A percentile compares a stretch with the other conserved stretches of the same genome.
Conservation (phyloP, 169 alveolate genomes). For the Plasmodium yoelii region DNA sequence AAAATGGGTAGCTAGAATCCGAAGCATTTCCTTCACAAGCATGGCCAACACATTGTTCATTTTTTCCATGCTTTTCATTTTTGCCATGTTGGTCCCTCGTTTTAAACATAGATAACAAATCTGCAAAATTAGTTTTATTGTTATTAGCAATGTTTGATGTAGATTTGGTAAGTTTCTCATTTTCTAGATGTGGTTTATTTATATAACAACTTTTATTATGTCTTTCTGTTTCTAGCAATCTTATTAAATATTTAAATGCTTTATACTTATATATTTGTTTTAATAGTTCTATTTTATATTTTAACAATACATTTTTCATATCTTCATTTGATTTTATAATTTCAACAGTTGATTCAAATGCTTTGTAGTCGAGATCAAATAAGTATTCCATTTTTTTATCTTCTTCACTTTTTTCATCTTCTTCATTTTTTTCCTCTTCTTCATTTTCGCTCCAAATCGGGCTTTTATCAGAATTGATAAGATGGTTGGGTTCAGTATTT, state of each 20-base stretch:
- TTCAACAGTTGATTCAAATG: not conserved
- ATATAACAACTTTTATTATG: not conserved
- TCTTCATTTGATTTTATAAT: constrained; percentile 19
- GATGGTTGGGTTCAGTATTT: not conserved
- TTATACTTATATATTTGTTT: constrained; percentile 47
- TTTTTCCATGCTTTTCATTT: too few relatives aligned
- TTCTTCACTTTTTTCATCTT: not conserved
- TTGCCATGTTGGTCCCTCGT: too few relatives aligned
- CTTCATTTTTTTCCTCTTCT: not conserved
- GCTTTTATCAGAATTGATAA: not conserved
- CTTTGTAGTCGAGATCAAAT: constrained; percentile 8
- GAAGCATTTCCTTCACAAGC: too few relatives aligned
- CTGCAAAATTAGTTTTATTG: constrained; percentile 32
- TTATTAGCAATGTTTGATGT: not conserved
- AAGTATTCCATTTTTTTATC: not conserved
- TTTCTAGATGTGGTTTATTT: not conserved
- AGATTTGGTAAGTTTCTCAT: not conserved
- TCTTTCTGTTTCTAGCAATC: constrained; percentile 38
- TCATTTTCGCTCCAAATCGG: too few relatives aligned
- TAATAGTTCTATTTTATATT: constrained; percentile 41
- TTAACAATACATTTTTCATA: constrained; percentile 15
- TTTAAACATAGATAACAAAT: constrained; percentile 43
- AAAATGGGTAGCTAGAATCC: too few relatives aligned
- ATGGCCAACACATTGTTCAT: too few relatives aligned
- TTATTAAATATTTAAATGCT: constrained; percentile 35